Evolutionary conservation across 345 rosid genomes (phyloP).

Genomic region (Boechera divaricarpa): DNA sequence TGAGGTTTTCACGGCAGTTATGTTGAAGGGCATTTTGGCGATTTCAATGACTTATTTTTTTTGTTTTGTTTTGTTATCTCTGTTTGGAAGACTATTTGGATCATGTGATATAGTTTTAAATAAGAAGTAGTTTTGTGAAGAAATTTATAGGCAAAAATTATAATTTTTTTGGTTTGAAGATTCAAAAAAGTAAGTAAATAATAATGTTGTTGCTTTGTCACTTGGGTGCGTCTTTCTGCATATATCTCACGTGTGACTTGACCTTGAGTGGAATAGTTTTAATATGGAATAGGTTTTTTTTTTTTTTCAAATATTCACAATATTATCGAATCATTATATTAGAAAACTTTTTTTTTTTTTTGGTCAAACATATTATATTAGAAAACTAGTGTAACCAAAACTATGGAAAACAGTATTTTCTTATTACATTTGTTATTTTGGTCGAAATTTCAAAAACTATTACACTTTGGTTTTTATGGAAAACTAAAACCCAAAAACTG

Average conservation of each 20-base stretch:
- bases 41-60: neutral
- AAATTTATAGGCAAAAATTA: slow-evolving; percentile 37
- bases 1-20: slow-evolving; percentile 70
- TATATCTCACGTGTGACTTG: slow-evolving; percentile 28
- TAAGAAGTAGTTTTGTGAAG: slow-evolving; percentile 8
- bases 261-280: neutral
- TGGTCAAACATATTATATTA: no score
- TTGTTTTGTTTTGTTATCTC: neutral
- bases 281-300: neutral
- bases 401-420: no score
- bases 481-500: neutral
- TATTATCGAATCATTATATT: no score
- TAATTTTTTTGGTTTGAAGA: neutral
- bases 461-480: neutral
- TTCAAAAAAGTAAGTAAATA: neutral
- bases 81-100: neutral
- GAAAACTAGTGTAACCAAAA: no score
- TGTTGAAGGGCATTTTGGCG: slow-evolving; percentile 56
- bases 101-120: slow-evolving; percentile 15
- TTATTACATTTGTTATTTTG: no score
- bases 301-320: neutral
- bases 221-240: slow-evolving; percentile 29
- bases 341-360: no score
- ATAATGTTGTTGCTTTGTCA: slow-evolving; percentile 13
- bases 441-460: no score